Base-by-base conservation (phyloP, 176 grass and related monocot genomes). In the Otatea glauca region DNA sequence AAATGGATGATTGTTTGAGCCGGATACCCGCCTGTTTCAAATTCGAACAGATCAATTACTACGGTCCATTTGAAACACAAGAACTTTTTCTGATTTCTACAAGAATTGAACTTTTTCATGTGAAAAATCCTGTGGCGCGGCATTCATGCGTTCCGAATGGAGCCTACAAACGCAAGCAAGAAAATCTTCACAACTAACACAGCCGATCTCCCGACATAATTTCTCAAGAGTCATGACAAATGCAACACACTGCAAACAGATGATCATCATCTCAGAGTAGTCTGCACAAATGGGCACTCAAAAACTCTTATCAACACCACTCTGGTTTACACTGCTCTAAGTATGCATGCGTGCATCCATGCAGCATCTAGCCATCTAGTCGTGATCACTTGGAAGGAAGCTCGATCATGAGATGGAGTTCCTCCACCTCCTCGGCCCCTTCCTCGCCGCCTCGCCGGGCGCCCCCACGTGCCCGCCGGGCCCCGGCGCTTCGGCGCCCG, bases 371-470 rank as follows among this genome's bases (percentile, higher is more conserved):
- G 9, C 13, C 38, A 53, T 39, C 63, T 68, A 68, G 15, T 21
- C 5, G 1, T 29, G 56, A n/a, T 21, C 17, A 13, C 53, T 43
- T 43, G 24, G 6, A 21, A 82, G 24, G 17, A 0, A 61, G 54
- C 17, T 61, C 35, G 70, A 37, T 32, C 77, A 64, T 43, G 96
- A 99, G 81, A 99, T 96, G 21, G 96, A 99, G 66, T 96, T 99
- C 88, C 93, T 99, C 96, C 96, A 99, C 77, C 91, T 83, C 81
- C 93, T 88, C 5, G 90, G 89, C 12, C 81, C 87, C 58, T 94
- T 99, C 90, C 86, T 94, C 64, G 82, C 89, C 21, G 84, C 71
- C 75, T 92, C 91, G 7, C 79, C 74, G 23, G 55, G 69, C 12
- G 17, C 75, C 0, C 35, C 67, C 13, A 7, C 80, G 45, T 73